Evolutionary conservation across 805 yeast genomes (phyloP), one percentile per base, ranked within the genome.

Genomic region (Priceomyces haplophilus): DNA sequence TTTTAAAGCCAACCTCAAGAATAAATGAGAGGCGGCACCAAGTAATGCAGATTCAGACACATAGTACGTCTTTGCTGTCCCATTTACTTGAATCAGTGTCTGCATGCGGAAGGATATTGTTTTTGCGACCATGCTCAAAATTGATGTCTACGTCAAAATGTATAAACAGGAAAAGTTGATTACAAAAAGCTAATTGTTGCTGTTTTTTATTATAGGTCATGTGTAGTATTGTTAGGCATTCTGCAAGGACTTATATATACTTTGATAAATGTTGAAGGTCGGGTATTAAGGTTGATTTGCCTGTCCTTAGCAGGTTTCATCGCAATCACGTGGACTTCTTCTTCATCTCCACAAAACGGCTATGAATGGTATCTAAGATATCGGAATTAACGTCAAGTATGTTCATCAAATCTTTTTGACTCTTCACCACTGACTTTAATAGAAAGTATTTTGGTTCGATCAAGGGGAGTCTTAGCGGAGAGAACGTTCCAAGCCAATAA

Each of bases 381-480:
- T 34, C 23, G 10, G 7, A 34, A 21, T 21, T 34, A 12, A 12
- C 18, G 8, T 34, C 37, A 12, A 19, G 20, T 18, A 34, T 34
- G 15, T 19, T 34, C 37, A 34, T 34, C 13, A 34, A 19, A 12
- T 59, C 61, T 3, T 48, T 39, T 30, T 65, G 61, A 7, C 63
- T 51, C 18, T 55, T 53, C 37, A 42, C 42, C 27, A 66, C 54
- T 31, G 64, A 51, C 42, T 73, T 59, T 42, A 69, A 58, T 23
- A 75, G 57, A 27, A 85, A 74, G 52, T 78, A 85, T 44, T 79
- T 78, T 0, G 89, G 80, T 56, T 88, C 89, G 49, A 74, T 75
- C 30, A 84, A 64, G 0, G 93, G 93, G 42, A 75, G 78, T 35
- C 84, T 69, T 33, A 88, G 63, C 0, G 96, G 96, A 1, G 89